Base-by-base conservation (phyloP, 1,284 basidiomycete species). In the Cutaneotrichosporon cavernicola region DNA sequence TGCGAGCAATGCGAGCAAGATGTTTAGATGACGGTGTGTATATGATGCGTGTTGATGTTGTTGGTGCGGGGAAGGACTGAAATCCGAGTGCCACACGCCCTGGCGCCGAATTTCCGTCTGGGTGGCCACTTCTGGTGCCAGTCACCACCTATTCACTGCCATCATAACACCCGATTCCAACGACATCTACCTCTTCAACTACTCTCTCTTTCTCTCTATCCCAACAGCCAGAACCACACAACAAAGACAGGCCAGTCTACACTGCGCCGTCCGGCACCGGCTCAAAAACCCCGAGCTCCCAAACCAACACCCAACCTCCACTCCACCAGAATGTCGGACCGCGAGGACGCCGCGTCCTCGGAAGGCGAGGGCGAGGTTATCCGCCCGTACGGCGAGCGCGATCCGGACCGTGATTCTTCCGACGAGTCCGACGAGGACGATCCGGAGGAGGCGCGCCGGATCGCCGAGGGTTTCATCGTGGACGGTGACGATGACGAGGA, bases 351-450 rank as follows among this genome's bases (percentile, higher is more conserved):
- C 30, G 70, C 72, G 16, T 76, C 77, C 10, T 74, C 74, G n/a
- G 81, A 81, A 66, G 80, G 79, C 31, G 75, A 76, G 63, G 81
- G 81, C 31, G 81, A 82, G 26, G 78, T 70, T 46, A 74, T 82
- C 52, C 75, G 78, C 47, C 78, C 78, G 8, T 74, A 74, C 51
- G 79, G 79, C 46, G 78, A 80, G 8, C 71, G 70, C 21, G 55
- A 68, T 50, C 64, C 62, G 40, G 67, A 69, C 50, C 72, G 72
- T 58, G 81, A 82, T 56, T 81, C 80, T 3, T 81, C 80, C 10
- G 81, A 81, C 56, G 80, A 82, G 64, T 77, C 76, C 38, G 77
- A 78, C 4, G 79, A 81, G 31, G 81, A 82, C 21, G 77, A 79
- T 62, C 72, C 71, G 49, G 80, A 81, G 56, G 81, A 80, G 69